Conservation (phyloP, 352 stramenopile species). For the Plasmopara halstedii region DNA sequence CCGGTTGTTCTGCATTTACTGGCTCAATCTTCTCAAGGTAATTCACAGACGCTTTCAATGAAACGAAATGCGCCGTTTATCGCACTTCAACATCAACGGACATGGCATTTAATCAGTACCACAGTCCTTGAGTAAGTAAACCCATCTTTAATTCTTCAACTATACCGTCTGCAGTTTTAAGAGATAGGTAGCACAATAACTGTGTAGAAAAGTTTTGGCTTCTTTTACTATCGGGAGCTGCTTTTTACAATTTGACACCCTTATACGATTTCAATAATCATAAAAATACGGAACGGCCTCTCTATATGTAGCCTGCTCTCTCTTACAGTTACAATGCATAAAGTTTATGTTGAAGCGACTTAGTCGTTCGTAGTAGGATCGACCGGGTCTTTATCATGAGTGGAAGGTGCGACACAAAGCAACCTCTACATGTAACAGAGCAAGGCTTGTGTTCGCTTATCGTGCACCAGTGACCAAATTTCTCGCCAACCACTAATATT, state of each 20-base stretch:
- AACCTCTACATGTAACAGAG: slow-evolving; percentile 18
- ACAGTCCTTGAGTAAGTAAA: not conserved
- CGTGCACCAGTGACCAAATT: not conserved
- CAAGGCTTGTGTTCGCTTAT: slow-evolving; percentile 15
- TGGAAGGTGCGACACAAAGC: slow-evolving; percentile 8
- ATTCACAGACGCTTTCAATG: slow-evolving; percentile 20
- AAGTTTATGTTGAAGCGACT: slow-evolving; percentile 10
- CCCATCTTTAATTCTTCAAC: not conserved
- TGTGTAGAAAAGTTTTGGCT: too few species aligned
- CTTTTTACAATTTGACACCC: too few species aligned
- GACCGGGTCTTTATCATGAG: not conserved
- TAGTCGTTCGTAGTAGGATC: slow-evolving; percentile 9
- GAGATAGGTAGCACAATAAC: too few species aligned
- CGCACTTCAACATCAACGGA: slow-evolving; percentile 24
- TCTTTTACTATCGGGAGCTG: too few species aligned
- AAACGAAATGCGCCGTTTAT: slow-evolving; percentile 11
- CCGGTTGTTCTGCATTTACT: slow-evolving; percentile 8
- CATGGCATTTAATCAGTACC: not conserved
- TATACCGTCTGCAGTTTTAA: not conserved
- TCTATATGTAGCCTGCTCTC: slow-evolving; percentile 4
- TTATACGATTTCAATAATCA: too few species aligned
- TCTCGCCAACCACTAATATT: not conserved
- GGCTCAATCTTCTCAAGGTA: slow-evolving; percentile 9
- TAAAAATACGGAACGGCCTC: not conserved
- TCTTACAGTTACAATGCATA: slow-evolving; percentile 2